Evolutionary conservation across 208 protist genomes (phyloP), one percentile per base, ranked within the genome.

Genomic region (Blastocrithidia nonstop): DNA sequence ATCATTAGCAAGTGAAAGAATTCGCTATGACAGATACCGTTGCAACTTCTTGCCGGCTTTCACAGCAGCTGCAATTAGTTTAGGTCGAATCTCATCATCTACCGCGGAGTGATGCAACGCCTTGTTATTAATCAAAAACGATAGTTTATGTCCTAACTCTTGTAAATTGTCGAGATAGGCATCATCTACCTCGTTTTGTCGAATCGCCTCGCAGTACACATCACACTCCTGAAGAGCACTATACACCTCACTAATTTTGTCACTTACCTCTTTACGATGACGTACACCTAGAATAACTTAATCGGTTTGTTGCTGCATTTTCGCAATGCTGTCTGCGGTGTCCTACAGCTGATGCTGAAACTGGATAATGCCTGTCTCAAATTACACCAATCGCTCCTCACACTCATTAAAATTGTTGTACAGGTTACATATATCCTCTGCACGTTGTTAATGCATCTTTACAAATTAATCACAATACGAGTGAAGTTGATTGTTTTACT

Each of bases 281-380:
- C 66, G 63, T 19, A 91, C 71, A 50, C 69, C 72, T 23, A 66
- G 75, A 21, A 79, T 65, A 33, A 91, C 50, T 5, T 29, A 45
- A 29, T 79, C 71, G 0, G 74, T 87, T 47, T 84, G 77, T 37
- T 75, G 56, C 54, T 88, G 77, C 82, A 91, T 88, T 20, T 65
- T 58, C 2, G 78, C 77, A 25, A 91, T 84, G 31, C 86, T 75
- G 20, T 80, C 75, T 5, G 81, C 63, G 2, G 68, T 76, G 23
- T 76, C 71, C n/a, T 75, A 67, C 5, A 91, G 52, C 31, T 66
- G 64, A 27, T 67, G 66, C 63, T 85, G 77, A 53, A 88, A 85
- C 6, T 55, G 50, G n/a, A 91, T 49, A 57, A 91, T 91, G 41
- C 82, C 71, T 19, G 66, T 67, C 33, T 91, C 82, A 48, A 91